Percentiles rank a stretch among this genome's conserved stretches.
Conservation (phyloP, 1,284 basidiomycete species). For the Cystobasidiaceae sp. region DNA sequence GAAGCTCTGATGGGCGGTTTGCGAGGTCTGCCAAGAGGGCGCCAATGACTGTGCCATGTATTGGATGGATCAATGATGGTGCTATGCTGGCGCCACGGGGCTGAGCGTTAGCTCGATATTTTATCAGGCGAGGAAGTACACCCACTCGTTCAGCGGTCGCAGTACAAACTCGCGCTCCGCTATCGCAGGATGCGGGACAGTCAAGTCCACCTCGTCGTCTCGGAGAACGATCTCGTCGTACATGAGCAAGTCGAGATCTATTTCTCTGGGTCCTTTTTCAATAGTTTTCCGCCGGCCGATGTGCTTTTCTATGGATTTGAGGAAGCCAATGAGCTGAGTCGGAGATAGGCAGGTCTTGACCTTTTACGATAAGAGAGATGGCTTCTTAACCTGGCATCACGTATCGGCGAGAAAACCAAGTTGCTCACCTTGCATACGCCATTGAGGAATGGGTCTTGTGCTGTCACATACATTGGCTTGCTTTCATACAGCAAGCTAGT, state of each 20-base stretch:
- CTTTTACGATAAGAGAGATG: slow-evolving; percentile 50
- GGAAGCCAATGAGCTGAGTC: slow-evolving; percentile 56
- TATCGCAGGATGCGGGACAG: slow-evolving; percentile 77
- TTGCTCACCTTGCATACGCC: slow-evolving; percentile 72
- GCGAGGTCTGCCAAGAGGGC: slow-evolving; percentile 49
- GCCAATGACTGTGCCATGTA: slow-evolving; percentile 52
- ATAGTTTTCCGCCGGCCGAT: slow-evolving; percentile 79
- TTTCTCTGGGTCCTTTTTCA: slow-evolving; percentile 78
- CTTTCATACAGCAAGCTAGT: slow-evolving; percentile 94
- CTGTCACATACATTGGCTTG: slow-evolving; percentile 87
- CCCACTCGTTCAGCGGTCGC: slow-evolving; percentile 77
- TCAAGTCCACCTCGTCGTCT: slow-evolving; percentile 52
- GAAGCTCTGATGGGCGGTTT: slow-evolving; percentile 60
- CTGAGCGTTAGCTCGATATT: no score
- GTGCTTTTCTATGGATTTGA: slow-evolving; percentile 68
- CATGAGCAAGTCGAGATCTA: slow-evolving; percentile 85
- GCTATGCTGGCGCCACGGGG: slow-evolving; percentile 65
- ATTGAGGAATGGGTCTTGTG: slow-evolving; percentile 87
- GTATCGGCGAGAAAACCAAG: background rate
- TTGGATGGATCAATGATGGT: slow-evolving; percentile 63
- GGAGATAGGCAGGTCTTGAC: slow-evolving; percentile 69
- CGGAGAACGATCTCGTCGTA: slow-evolving; percentile 56
- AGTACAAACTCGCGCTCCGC: slow-evolving; percentile 87
- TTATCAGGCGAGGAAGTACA: background rate
- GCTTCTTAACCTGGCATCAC: background rate